These are phyloP conservation scores for Lolium rigidum DNA, from an alignment of 176 grass and related monocot species.

Conservation along the genomic window DNA sequence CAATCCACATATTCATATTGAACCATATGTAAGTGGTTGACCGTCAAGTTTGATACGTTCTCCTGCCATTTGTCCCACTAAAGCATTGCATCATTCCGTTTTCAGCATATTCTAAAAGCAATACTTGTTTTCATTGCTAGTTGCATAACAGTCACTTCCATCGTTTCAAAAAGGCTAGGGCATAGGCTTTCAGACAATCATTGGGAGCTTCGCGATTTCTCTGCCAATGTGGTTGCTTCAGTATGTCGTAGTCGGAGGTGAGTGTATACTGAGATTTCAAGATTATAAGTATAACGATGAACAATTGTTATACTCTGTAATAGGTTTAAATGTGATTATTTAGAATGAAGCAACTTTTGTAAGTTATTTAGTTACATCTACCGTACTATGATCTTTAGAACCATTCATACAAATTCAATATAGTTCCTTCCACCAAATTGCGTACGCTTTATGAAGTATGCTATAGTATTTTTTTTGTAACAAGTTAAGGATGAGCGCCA, in stretches of 20 bases:
- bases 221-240: constrained; percentile 85
- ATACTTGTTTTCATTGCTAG: constrained; percentile 52
- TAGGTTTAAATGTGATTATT: neutral
- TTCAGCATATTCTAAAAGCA: constrained; percentile 25
- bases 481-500: neutral
- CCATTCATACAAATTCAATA: neutral
- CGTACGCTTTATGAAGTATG: neutral
- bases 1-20: constrained; percentile 95
- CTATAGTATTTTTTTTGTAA: neutral
- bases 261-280: constrained; percentile 29
- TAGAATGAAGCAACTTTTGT: neutral
- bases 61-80: neutral
- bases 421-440: neutral
- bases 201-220: constrained; percentile 91
- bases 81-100: neutral
- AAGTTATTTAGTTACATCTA: neutral
- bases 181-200: constrained; percentile 84
- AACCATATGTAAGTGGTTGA: constrained; percentile 88
- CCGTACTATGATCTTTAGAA: neutral
- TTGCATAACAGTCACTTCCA: constrained; percentile 86
- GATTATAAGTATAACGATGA: neutral
- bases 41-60: constrained; percentile 1
- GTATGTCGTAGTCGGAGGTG: constrained; percentile 70
- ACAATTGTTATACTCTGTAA: neutral
- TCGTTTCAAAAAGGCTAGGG: constrained; percentile 87